Base-by-base conservation (phyloP, 2,329 filamentous ascomycete genomes). In the Ceratocystis papillata region DNA sequence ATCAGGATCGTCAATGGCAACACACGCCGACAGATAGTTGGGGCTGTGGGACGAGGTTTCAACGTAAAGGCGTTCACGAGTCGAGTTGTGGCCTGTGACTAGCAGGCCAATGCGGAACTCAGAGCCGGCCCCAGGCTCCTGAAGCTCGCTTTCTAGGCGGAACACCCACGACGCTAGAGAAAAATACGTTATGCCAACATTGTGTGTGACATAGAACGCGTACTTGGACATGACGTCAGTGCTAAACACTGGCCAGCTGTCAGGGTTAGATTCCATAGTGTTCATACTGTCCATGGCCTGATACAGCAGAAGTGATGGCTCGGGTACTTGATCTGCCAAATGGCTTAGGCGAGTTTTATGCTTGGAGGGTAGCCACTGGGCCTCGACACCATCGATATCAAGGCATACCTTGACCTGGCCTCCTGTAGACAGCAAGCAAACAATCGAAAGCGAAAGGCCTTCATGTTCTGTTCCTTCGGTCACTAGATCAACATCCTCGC, bases 121-220 rank as follows among this genome's bases (percentile, higher is more conserved):
- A 1, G 80, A 80, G 2, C 84, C 84, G 2, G 80, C 79, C 67
- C 83, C 79, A 1, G 80, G 80, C 10, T 78, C 80, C 65, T 78
- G 77, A 17, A 87, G 76, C 74, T 87, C 84, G 62, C 80, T 79
- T 72, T 87, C 84, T 0, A 87, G 77, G 1, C 83, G 79, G 73
- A 84, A 86, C 3, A 86, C 80, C 84, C 84, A 87, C 1, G 83
- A 79, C 1, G 81, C 75, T 44, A 87, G 76, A 1, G 83, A 86
- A 12, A 87, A 74, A 67, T 79, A 82, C 0, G 80, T 84, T 70
- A 87, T 81, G 67, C 81, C 83, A 4, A 79, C 80, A 48, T 83
- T 79, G 69, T 86, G 81, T 0, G 84, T 87, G 64, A 87, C 76
- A 69, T 81, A 87, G 70, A 87, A 84, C 15, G 78, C 80, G 72